Evolutionary conservation across 257 asterid genomes (phyloP).

Genomic region (Solanum acaule): DNA sequence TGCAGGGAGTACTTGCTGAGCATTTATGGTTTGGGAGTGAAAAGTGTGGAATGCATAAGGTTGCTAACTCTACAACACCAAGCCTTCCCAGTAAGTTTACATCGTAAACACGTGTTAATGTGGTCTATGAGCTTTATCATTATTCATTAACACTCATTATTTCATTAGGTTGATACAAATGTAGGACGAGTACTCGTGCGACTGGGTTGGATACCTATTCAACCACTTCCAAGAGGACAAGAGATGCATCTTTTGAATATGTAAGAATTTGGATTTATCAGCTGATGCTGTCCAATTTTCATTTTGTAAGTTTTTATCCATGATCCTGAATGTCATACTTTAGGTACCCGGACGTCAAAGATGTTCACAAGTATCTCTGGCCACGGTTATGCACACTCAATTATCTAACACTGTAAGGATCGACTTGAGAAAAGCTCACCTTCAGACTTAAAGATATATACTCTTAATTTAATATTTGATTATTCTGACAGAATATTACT

Average conservation of each 20-base stretch:
- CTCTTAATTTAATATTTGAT: neutral
- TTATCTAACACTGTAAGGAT: conserved; percentile 16
- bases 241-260: conserved; percentile 29
- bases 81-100: conserved; percentile 53
- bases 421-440: neutral
- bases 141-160: neutral
- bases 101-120: neutral
- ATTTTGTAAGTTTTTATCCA: neutral
- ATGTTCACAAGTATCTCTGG: conserved; percentile 48
- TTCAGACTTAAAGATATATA: neutral
- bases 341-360: conserved; percentile 41
- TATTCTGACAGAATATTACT: neutral
- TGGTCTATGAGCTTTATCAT: neutral
- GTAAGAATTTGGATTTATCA: conserved; percentile 16
- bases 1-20: conserved; percentile 46
- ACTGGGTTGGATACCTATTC: conserved; percentile 59
- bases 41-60: conserved; percentile 61
- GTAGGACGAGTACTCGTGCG: conserved; percentile 44
- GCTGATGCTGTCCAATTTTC: neutral
- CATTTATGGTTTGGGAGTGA: conserved; percentile 43
- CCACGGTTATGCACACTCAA: conserved; percentile 21
- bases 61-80: conserved; percentile 47
- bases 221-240: conserved; percentile 33
- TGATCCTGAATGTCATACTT: neutral
- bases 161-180: conserved; percentile 50